Conservation (phyloP, 257 asterid species). For the Capsicum chinense region DNA sequence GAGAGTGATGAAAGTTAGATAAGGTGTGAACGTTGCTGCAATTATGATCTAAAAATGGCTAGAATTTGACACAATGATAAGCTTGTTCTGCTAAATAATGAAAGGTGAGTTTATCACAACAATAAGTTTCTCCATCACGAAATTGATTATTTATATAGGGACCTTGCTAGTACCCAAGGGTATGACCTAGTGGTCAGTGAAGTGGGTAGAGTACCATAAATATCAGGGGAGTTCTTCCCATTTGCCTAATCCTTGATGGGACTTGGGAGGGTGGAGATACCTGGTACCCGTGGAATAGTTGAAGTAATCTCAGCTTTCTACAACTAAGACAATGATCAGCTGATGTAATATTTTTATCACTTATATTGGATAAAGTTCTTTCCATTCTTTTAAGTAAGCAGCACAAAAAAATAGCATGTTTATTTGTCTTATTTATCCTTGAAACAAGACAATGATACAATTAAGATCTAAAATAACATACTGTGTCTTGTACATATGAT, state of each 20-base stretch:
- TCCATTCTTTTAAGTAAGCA: not conserved
- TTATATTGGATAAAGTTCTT: not conserved
- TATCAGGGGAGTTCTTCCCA: not conserved
- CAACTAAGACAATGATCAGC: not conserved
- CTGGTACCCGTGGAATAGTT: not conserved
- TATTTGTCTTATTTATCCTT: not conserved
- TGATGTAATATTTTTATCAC: not conserved
- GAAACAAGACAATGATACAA: not conserved
- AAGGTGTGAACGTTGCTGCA: not conserved
- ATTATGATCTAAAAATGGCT: not conserved
- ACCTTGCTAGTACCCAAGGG: not conserved
- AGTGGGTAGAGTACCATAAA: not conserved
- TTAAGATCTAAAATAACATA: not conserved
- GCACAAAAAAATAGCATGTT: not conserved
- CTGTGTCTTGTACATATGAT: not conserved
- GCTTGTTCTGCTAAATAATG: not conserved
- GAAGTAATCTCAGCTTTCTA: not conserved
- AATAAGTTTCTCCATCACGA: slow-evolving; percentile 5
- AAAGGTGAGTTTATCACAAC: not conserved
- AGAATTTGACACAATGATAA: not conserved
- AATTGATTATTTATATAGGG: not conserved
- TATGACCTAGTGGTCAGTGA: not conserved
- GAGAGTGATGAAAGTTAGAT: not conserved
- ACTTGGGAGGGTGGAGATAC: not conserved
- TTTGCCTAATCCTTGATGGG: not conserved